phyloP scores from a whole-genome alignment of 148 eudicot species.

The Polygonum aviculare region DNA sequence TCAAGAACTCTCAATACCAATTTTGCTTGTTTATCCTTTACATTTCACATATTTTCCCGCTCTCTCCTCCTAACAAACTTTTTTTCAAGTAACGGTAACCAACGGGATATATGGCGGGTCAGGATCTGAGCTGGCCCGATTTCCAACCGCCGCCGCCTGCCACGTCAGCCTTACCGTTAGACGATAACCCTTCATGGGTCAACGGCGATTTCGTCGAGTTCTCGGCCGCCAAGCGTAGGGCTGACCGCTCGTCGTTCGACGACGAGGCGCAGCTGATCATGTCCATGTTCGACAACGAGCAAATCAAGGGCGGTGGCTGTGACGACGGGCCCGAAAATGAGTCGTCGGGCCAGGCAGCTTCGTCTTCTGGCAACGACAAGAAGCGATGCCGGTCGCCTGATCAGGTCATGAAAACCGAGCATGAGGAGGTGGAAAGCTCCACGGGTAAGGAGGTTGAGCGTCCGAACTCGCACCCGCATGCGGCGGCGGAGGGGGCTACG shows the following conservation, averaged over 20 bases:
- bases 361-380: constrained; percentile 67
- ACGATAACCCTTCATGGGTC: constrained; percentile 36
- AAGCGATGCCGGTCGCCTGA: constrained; percentile 6
- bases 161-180: background rate
- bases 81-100: background rate
- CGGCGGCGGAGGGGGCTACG: background rate
- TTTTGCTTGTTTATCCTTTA: background rate
- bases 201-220: constrained; percentile 69
- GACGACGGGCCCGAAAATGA: constrained; percentile 10
- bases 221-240: constrained; percentile 50
- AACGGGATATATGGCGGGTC: background rate
- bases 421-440: constrained; percentile 43
- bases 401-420: constrained; percentile 12
- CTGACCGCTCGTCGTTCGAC: constrained; percentile 62
- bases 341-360: constrained; percentile 46
- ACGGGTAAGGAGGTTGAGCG: constrained; percentile 17
- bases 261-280: constrained; percentile 73
- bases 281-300: constrained; percentile 67
- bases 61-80: background rate
- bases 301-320: background rate
- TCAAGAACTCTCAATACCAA: background rate
- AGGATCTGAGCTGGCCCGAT: background rate
- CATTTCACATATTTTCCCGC: background rate
- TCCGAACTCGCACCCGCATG: background rate
- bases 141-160: background rate